Conservation (phyloP, 345 rosid species). For the Syzygium aqueum region DNA sequence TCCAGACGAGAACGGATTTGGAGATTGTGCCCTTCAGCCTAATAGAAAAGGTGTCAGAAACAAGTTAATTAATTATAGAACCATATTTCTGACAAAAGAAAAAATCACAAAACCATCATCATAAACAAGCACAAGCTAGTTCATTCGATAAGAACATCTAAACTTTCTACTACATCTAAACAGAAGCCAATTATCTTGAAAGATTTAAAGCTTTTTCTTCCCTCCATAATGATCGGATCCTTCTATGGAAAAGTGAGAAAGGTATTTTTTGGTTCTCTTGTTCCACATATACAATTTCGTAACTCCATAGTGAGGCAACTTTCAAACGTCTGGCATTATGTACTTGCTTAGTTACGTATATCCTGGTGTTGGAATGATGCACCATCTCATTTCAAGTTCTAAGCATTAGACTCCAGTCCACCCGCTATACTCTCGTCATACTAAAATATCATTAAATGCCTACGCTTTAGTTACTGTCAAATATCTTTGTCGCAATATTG, state of each 20-base stretch:
- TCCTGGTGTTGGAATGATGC: neutral
- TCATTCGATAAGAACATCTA: neutral
- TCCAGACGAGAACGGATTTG: constrained; percentile 17
- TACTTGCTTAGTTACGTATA: neutral
- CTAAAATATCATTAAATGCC: neutral
- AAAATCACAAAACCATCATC: neutral
- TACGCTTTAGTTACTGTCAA: neutral
- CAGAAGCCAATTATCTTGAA: neutral
- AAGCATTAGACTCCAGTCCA: neutral
- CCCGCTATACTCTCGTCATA: neutral
- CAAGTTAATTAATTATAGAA: neutral
- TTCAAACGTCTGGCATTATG: neutral
- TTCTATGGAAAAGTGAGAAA: neutral
- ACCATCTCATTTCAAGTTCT: neutral
- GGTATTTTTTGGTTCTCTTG: neutral
- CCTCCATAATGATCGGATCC: neutral
- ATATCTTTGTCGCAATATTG: neutral
- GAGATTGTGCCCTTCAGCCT: constrained; percentile 62
- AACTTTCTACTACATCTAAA: neutral
- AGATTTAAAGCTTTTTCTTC: neutral
- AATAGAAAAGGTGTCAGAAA: neutral
- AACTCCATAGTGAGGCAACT: neutral
- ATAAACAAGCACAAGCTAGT: neutral
- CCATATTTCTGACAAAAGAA: neutral
- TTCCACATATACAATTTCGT: neutral